Evolutionary conservation across 805 yeast species (phyloP).

Genomic region (Pichia exigua): DNA sequence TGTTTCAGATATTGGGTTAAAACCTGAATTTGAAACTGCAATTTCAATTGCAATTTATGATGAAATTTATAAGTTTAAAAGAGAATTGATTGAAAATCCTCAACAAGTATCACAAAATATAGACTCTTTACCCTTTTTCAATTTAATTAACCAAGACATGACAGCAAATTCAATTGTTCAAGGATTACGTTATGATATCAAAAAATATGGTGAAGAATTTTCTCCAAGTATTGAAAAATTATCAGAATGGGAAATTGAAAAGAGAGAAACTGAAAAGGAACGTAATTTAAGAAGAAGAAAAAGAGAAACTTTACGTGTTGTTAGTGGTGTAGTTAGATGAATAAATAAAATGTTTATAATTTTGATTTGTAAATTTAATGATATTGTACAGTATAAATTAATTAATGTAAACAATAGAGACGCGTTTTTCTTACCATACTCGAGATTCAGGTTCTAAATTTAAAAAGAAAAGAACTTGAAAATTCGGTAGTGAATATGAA

Average conservation of each 20-base stretch:
- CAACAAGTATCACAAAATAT: constrained; percentile 28
- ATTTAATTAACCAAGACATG: constrained; percentile 25
- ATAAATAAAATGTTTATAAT: no score
- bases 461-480: no score
- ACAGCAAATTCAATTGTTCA: constrained; percentile 20
- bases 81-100: constrained; percentile 63
- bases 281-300: constrained; percentile 85
- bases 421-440: not conserved
- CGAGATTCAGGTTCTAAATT: not conserved
- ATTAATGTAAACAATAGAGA: not conserved
- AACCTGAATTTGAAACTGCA: constrained; percentile 82
- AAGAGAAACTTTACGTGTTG: constrained; percentile 75
- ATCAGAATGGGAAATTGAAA: constrained; percentile 88
- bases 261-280: constrained; percentile 90
- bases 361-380: not conserved
- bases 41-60: constrained; percentile 85
- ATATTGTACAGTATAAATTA: not conserved
- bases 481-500: no score
- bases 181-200: constrained; percentile 64
- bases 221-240: constrained; percentile 80
- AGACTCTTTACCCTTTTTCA: constrained; percentile 30
- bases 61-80: constrained; percentile 62
- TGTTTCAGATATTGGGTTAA: constrained; percentile 76
- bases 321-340: constrained; percentile 9
- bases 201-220: constrained; percentile 76